Evolutionary conservation across 768 basidiomycete genomes (phyloP).

Genomic region (Macrocybe gigantea): DNA sequence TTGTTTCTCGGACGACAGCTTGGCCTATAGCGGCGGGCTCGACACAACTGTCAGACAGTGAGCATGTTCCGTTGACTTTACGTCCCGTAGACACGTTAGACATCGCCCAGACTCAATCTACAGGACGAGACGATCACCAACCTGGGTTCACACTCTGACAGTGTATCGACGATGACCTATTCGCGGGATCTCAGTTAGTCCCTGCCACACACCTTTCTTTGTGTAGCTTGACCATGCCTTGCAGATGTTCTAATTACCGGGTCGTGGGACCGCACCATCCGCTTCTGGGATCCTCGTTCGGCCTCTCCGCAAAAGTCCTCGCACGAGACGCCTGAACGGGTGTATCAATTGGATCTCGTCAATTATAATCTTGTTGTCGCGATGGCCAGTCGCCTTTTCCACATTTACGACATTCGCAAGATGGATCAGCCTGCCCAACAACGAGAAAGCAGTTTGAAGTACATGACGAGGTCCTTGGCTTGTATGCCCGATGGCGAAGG

Average conservation of each 20-base stretch:
- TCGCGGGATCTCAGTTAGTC: slow-evolving; percentile 37
- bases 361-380: slow-evolving; percentile 82
- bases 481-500: slow-evolving; percentile 94
- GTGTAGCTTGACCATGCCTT: neutral
- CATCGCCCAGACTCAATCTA: slow-evolving; percentile 61
- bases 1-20: slow-evolving; percentile 59
- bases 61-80: slow-evolving; percentile 19
- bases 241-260: slow-evolving; percentile 75
- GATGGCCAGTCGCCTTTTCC: slow-evolving; percentile 86
- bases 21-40: slow-evolving; percentile 82
- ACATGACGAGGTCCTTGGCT: slow-evolving; percentile 86
- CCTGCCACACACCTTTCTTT: neutral
- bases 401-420: slow-evolving; percentile 82
- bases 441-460: slow-evolving; percentile 91
- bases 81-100: neutral
- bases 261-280: slow-evolving; percentile 88
- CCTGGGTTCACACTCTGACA: slow-evolving; percentile 77
- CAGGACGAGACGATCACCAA: slow-evolving; percentile 63
- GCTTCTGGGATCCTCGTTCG: slow-evolving; percentile 81
- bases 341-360: slow-evolving; percentile 80
- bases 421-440: slow-evolving; percentile 72
- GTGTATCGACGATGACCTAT: slow-evolving; percentile 74
- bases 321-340: slow-evolving; percentile 71
- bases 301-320: slow-evolving; percentile 50
- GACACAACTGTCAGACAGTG: slow-evolving; percentile 82